Percentiles rank a stretch among this genome's conserved stretches.
phyloP scores from a whole-genome alignment of 805 yeast genomes.

The Soucietia sequanensis region DNA sequence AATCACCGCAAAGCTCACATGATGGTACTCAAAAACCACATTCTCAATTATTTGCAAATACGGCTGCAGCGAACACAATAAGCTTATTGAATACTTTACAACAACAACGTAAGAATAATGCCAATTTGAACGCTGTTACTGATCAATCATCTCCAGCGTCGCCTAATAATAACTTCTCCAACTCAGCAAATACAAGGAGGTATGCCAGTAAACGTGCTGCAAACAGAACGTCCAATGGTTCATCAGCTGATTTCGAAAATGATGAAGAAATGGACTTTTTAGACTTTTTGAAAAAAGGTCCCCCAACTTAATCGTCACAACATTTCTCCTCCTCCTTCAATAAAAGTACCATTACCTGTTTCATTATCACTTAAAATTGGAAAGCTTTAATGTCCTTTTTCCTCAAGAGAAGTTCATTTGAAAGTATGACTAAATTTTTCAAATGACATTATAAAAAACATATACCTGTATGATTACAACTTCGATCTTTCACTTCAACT shows the following conservation, averaged over 20 bases:
- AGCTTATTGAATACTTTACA: constrained; percentile 1
- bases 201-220: too few relatives aligned
- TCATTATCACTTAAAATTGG: too few relatives aligned
- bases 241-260: constrained; percentile 11
- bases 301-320: constrained; percentile 11
- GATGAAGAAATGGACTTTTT: constrained; percentile 44
- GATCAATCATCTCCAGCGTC: not conserved
- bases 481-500: too few relatives aligned
- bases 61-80: constrained; percentile 2
- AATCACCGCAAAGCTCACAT: constrained; percentile 1
- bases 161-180: not conserved
- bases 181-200: not conserved
- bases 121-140: not conserved
- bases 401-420: too few relatives aligned
- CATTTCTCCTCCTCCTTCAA: too few relatives aligned
- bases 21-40: not conserved
- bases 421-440: too few relatives aligned
- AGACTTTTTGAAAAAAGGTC: constrained; percentile 47
- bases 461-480: too few relatives aligned
- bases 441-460: too few relatives aligned
- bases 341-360: too few relatives aligned
- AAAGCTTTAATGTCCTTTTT: too few relatives aligned
- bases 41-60: not conserved
- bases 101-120: not conserved
- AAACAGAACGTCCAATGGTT: constrained; percentile 4